Base-by-base conservation (phyloP, 1,284 basidiomycete genomes). In the Phenoliferia sp. region DNA sequence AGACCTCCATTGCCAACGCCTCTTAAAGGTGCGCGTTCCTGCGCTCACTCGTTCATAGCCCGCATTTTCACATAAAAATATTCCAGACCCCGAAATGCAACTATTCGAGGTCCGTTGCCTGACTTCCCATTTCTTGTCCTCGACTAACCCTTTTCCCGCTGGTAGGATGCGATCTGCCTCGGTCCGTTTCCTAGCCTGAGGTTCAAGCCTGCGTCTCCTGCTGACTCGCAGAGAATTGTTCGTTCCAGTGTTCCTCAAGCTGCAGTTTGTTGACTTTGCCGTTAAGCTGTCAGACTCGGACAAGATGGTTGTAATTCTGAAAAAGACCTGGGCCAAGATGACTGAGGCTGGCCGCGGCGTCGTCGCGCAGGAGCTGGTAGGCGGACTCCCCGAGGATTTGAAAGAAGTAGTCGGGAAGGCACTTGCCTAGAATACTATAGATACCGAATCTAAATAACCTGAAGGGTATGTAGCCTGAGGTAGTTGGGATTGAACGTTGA, bases 261-360 rank as follows among this genome's bases (percentile, higher is more conserved):
- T 63, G 35, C 63, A 69, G n/a, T 68, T 70, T 39, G 62, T 68
- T 48, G 31, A 54, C 22, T 70, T 70, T 44, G 33, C 63, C 16
- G 29, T 28, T 33, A 58, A 62, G 16, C 7, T 62, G 0, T 56
- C 48, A 32, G 55, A 56, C 29, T 36, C 39, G 2, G 58, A 57
- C 29, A 70, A 70, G 59, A 59, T 70, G 54, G 44, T 52, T 9
- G 26, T 22, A 5, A 68, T 70, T 19, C 62, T 70, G 3, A 44
- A 55, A 2, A 68, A 64, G 48, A 70, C 69, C 16, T 70, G 69
- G 69, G 61, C 56, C 34, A 70, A 70, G 56, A 68, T 70, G 66
- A 65, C 61, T 4, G 22, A 29, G 17, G 7, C 31, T 5, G 69
- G 69, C 4, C 34, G 62, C 0, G 31, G 16, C 0, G 59, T 70